Conservation (phyloP, 768 basidiomycete genomes). For the Auriculariales sp. region DNA sequence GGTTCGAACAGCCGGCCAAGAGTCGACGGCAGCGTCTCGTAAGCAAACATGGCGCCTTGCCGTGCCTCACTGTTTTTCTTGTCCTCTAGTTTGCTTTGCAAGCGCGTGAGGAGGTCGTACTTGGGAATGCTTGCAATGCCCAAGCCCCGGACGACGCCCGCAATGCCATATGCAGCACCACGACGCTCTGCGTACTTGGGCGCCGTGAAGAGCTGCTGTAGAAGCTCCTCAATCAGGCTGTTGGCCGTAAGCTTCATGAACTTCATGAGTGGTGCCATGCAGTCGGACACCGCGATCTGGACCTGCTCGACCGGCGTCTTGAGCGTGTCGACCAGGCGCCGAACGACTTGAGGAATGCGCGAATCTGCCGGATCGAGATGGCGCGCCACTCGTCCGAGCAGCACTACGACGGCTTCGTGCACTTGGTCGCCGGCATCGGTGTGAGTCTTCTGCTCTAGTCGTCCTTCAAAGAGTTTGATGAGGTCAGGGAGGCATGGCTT, state of each 20-base stretch:
- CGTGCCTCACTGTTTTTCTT: slow-evolving; percentile 78
- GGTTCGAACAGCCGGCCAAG: slow-evolving; percentile 90
- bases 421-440: slow-evolving; percentile 74
- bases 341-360: slow-evolving; percentile 69
- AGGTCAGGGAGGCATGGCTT: slow-evolving; percentile 53
- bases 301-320: slow-evolving; percentile 94
- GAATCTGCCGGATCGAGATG: slow-evolving; percentile 68
- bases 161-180: slow-evolving; percentile 94
- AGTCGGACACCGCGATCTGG: slow-evolving; percentile 91
- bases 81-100: slow-evolving; percentile 69
- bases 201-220: slow-evolving; percentile 61
- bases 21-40: slow-evolving; percentile 78
- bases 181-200: slow-evolving; percentile 85
- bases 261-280: slow-evolving; percentile 74
- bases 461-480: slow-evolving; percentile 68
- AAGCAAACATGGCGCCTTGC: slow-evolving; percentile 89
- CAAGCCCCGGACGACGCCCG: slow-evolving; percentile 83
- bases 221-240: slow-evolving; percentile 57
- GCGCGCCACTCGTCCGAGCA: slow-evolving; percentile 83
- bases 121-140: slow-evolving; percentile 80
- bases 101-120: slow-evolving; percentile 56
- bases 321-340: slow-evolving; percentile 74
- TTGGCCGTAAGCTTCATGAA: slow-evolving; percentile 47
- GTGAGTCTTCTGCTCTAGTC: slow-evolving; percentile 32
- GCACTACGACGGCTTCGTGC: slow-evolving; percentile 88